Percentiles rank a stretch among this genome's conserved stretches.
These are phyloP conservation scores for Curvularia hawaiiensis DNA, from an alignment of 2,329 filamentous ascomycete genomes.

Conservation along the genomic window DNA sequence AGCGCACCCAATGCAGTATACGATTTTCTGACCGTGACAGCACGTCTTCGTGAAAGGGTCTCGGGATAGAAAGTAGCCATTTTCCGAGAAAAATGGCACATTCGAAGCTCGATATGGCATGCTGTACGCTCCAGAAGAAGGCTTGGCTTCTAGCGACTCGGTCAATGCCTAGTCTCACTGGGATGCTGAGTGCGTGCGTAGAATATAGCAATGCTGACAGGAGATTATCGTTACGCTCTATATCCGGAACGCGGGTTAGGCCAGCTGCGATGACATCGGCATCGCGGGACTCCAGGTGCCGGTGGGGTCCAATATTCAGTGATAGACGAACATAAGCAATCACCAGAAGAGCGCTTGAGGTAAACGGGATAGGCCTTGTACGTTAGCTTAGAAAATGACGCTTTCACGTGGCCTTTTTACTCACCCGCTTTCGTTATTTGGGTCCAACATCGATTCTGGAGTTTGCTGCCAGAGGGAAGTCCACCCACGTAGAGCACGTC, in stretches of 20 bases:
- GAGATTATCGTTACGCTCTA: slow-evolving; percentile 56
- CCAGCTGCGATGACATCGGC: slow-evolving; percentile 49
- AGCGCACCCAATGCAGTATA: slow-evolving; percentile 55
- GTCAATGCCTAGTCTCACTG: slow-evolving; percentile 60
- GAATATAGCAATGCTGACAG: slow-evolving; percentile 59
- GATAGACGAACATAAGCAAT: slow-evolving; percentile 56
- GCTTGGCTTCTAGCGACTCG: slow-evolving; percentile 61
- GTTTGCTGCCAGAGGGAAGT: slow-evolving; percentile 44
- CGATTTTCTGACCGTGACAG: slow-evolving; percentile 47
- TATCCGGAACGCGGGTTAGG: slow-evolving; percentile 45
- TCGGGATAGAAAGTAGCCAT: slow-evolving; percentile 48
- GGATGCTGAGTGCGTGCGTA: slow-evolving; percentile 61
- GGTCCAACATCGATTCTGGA: slow-evolving; percentile 44
- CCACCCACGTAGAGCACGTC: slow-evolving; percentile 41
- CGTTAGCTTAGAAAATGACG: neutral
- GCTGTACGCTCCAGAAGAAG: slow-evolving; percentile 63
- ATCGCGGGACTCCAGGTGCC: slow-evolving; percentile 53
- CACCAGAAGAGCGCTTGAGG: slow-evolving; percentile 53
- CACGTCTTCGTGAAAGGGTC: slow-evolving; percentile 18
- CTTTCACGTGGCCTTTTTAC: neutral
- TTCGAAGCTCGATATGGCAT: slow-evolving; percentile 60
- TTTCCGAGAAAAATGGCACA: slow-evolving; percentile 61
- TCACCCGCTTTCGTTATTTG: slow-evolving; percentile 42
- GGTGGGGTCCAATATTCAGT: slow-evolving; percentile 53
- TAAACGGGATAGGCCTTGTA: slow-evolving; percentile 43